Conservation (phyloP, 164 flowering plant species). For the Vitis amurensis region DNA sequence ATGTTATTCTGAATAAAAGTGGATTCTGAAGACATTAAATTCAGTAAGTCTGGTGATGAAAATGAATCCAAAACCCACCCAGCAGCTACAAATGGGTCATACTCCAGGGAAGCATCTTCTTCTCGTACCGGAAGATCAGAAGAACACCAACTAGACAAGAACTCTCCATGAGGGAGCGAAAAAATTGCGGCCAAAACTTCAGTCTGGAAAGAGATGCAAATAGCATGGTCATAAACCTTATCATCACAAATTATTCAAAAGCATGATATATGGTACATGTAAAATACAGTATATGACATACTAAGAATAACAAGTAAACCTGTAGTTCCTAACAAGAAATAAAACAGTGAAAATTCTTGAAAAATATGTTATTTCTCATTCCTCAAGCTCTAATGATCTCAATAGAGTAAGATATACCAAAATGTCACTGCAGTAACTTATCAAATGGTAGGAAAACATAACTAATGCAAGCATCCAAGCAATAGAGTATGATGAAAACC, state of each 20-base stretch:
- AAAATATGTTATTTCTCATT: too few species aligned
- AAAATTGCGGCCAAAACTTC: constrained; percentile 74
- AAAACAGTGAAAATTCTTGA: too few species aligned
- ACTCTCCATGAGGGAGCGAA: constrained; percentile 75
- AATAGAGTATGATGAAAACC: not conserved
- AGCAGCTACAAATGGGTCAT: constrained; percentile 68
- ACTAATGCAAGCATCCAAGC: not conserved
- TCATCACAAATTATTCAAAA: not conserved
- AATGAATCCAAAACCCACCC: constrained; percentile 56
- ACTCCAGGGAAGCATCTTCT: constrained; percentile 81
- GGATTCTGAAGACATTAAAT: constrained; percentile 36
- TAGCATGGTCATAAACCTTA: constrained; percentile 1
- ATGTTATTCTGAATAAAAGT: constrained; percentile 39
- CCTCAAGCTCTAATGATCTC: too few species aligned
- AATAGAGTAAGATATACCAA: not conserved
- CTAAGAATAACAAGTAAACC: not conserved
- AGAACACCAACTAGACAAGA: constrained; percentile 86
- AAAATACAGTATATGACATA: not conserved
- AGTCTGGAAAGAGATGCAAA: constrained; percentile 50
- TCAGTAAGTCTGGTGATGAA: constrained; percentile 21
- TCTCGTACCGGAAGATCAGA: constrained; percentile 58
- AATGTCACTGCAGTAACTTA: not conserved
- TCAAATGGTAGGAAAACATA: not conserved
- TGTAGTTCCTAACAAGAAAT: too few species aligned
- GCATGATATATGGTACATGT: not conserved